Base-by-base conservation (phyloP, 1,284 basidiomycete genomes). In the Naganishia albida region DNA sequence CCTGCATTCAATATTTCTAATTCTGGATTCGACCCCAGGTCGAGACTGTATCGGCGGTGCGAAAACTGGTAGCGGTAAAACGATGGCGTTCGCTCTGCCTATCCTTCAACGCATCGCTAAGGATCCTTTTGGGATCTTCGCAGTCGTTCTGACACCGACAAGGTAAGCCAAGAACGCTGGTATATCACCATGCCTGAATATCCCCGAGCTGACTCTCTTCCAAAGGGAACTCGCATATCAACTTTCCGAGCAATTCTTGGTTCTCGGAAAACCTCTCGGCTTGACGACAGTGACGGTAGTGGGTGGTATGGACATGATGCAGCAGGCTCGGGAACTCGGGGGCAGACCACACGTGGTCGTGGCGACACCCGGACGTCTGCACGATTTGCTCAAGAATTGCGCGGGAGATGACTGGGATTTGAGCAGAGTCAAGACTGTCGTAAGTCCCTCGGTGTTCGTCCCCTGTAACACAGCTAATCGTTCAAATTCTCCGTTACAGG, bases 281-380 rank as follows among this genome's bases (percentile, higher is more conserved):
- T 80, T 93, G 56, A 86, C 86, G 26, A 96, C 93, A 20, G 85
- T 89, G 8, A 91, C 98, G 2, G 84, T 99, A 23, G 92, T 99
- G 2, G 96, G 96, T 10, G 96, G 96, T 3, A 94, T 99, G 91
- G 96, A 99, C 74, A 96, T 97, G 89, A 93, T 97, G 82, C 79
- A 87, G 7, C 96, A 99, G 77, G 91, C 95, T 0, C 82, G 91
- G 38, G 92, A 95, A 74, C 85, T 99, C 6, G 84, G 85, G 2
- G 84, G 87, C 70, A 85, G 91, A 38, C 96, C 96, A 0, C 96
- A 99, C 75, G 84, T 99, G 48, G 87, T 99, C 20, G 88, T 99
- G 46, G 96, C 95, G 7, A 99, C 96, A 0, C 96, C 96, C 1
- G 96, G 96, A 0, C 85, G 96, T 13, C 86, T 99, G 13, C 92